Evolutionary conservation across 2,329 filamentous ascomycete genomes (phyloP), one percentile per base, ranked within the genome.

Genomic region (Claviceps africana): DNA sequence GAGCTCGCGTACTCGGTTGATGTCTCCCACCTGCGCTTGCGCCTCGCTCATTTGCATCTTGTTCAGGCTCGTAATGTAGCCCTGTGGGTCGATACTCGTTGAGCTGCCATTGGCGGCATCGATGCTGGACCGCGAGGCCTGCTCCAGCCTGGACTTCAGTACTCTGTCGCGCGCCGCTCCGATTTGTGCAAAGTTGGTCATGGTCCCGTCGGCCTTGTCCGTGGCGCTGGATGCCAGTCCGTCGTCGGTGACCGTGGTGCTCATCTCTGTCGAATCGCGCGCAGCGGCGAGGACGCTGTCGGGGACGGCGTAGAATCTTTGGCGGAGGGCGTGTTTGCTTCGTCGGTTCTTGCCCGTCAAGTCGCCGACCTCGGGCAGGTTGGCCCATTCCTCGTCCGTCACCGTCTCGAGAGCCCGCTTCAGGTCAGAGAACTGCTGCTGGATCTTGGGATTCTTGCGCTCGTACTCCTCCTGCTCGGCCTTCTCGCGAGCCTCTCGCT

Each of bases 161-260:
- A 96, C 93, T 68, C 95, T 96, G 72, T 96, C 88, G 71, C 93
- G 83, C 21, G 93, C 94, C 45, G 90, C 89, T 68, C 94, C 93
- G 56, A 98, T 97, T 67, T 95, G 87, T 45, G 91, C 91, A 65
- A 98, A 98, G 65, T 98, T 96, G 11, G 91, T 98, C 80, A 95
- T 93, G 1, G 89, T 95, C 2, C 91, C 90, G 62, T 95, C 89
- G 53, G 83, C 78, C 30, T 67, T 70, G 47, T 75, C 70, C 15
- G 57, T 54, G 11, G 58, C 55, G 31, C 57, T 58, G 2, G 66
- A 60, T n/a, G 75, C 68, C 1, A 71, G 67, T 1, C 82, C 85
- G 55, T 95, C 90, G 39, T 94, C 88, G 45, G 82, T 77, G n/a
- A 98, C 83, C 0, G 88, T 94, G 1, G 89, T 93, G 47, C 89